Evolutionary conservation across 2,329 filamentous ascomycete species (phyloP), one percentile per base, ranked within the genome.

Genomic region (Aspergillus pseudoglaucus): DNA sequence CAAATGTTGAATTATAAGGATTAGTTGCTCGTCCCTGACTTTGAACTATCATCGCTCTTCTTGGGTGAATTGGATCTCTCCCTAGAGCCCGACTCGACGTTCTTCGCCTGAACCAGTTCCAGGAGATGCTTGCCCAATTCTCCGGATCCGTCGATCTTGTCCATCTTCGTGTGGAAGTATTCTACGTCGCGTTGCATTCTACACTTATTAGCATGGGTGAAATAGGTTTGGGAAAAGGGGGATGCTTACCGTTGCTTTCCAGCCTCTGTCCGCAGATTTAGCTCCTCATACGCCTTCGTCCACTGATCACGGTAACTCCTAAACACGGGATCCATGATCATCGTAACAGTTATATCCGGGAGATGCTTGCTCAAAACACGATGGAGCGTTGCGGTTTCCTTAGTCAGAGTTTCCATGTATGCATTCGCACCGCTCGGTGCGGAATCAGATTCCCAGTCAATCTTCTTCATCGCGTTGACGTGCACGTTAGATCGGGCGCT

Each of bases 271-370:
- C 78, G 81, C 18, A 89, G 75, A 23, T 76, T 72, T 18, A 84
- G 79, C 37, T 82, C 82, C 39, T 77, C 72, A 56, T 93, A 84
- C 9, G 85, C 85, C 54, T 78, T 80, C 15, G 85, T 83, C 65
- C 93, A 84, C 60, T 91, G 87, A 48, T 87, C 84, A 59, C 82
- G 83, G 66, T 95, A 95, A 64, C 81, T 88, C 33, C 78, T 75
- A 66, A 94, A 94, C 1, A 96, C 89, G 1, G 88, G 86, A 17
- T 77, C 73, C 87, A 95, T 95, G 59, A 96, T 95, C 71, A 88
- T 82, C 46, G 79, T 77, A 2, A 95, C 84, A 1, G 85, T 84
- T 47, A 79, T 77, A 53, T 93, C 87, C 0, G 86, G 84, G 20
- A 96, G 73, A 64, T 94, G 85, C 63, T 89, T 90, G 51, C 81